Conservation (phyloP, 1,284 basidiomycete genomes). For the Porodaedalea pini region DNA sequence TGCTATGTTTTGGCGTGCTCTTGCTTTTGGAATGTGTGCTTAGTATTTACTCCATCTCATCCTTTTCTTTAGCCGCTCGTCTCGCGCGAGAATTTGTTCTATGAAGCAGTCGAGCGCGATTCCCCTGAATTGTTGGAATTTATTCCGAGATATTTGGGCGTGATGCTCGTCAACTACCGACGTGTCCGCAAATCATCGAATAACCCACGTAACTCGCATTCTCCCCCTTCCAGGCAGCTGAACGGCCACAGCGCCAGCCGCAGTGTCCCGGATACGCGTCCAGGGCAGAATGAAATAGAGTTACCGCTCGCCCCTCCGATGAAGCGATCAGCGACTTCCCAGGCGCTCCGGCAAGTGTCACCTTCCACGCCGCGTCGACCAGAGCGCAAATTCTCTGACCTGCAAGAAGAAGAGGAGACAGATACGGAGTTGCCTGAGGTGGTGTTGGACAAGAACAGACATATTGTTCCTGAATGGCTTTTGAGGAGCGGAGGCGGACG, state of each 20-base stretch:
- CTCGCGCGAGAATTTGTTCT: conserved; percentile 95
- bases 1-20: neutral
- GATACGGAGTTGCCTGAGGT: conserved; percentile 84
- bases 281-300: conserved; percentile 12
- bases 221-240: conserved; percentile 13
- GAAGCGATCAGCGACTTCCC: conserved; percentile 11
- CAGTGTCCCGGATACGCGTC: conserved; percentile 2
- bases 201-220: conserved; percentile 23
- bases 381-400: conserved; percentile 15
- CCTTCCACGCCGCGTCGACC: neutral
- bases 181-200: conserved; percentile 49
- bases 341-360: neutral
- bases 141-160: conserved; percentile 95
- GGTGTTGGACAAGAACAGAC: conserved; percentile 86
- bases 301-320: conserved; percentile 4
- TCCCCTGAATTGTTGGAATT: conserved; percentile 89
- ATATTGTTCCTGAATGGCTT: conserved; percentile 95
- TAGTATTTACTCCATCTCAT: neutral
- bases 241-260: conserved; percentile 24
- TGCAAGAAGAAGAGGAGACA: conserved; percentile 35
- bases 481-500: conserved; percentile 46
- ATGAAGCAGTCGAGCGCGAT: conserved; percentile 92
- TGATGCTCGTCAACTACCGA: conserved; percentile 96
- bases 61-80: conserved; percentile 73
- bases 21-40: neutral